Base-by-base conservation (phyloP, 495 filamentous ascomycete genomes). In the Aspergillus ellipticus region DNA sequence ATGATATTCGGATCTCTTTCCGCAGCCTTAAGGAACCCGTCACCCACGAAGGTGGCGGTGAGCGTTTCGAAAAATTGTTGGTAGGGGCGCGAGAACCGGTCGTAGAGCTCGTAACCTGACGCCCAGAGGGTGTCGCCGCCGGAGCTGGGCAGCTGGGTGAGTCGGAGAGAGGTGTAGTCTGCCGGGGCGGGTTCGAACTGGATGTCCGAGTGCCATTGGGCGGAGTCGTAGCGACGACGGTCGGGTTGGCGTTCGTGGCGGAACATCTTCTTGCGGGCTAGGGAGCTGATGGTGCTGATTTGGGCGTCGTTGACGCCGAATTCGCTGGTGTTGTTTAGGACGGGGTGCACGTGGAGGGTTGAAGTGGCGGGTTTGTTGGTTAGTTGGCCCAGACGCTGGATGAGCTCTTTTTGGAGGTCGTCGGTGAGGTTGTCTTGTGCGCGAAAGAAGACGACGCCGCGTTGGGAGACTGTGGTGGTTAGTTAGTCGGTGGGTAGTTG, bases 121-220 rank as follows among this genome's bases (percentile, higher is more conserved):
- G 86, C 88, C 86, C 85, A 90, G 19, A 92, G 79, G 0, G 86
- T 90, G 59, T 89, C 84, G 41, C 87, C 86, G 11, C 86, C 86
- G 0, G 83, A 85, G 56, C 74, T 73, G 10, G 87, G 85, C 15
- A 87, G 68, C 37, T 83, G 66, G 0, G 70, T 77, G 21, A 89
- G 59, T 0, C 77, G 66, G 20, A 87, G 67, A 7, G 75, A 64
- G 0, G 84, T 76, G 54, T 85, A 87, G 65, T 86, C 84, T 8
- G 79, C 77, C 0, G 82, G 82, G 6, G 76, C 70, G 3, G 74
- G 75, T 70, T 88, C 84, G 53, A 86, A 88, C 0, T 77, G 74
- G 51, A 85, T 86, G 57, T 87, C 84, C 1, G 74, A 79, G 67
- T 88, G 85, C 81, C 83, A 85, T 6, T 58, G 54, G 16, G 57